Evolutionary conservation across 352 stramenopile genomes (phyloP), one percentile per base, ranked within the genome.

Genomic region (Phytopythium oedochilum): DNA sequence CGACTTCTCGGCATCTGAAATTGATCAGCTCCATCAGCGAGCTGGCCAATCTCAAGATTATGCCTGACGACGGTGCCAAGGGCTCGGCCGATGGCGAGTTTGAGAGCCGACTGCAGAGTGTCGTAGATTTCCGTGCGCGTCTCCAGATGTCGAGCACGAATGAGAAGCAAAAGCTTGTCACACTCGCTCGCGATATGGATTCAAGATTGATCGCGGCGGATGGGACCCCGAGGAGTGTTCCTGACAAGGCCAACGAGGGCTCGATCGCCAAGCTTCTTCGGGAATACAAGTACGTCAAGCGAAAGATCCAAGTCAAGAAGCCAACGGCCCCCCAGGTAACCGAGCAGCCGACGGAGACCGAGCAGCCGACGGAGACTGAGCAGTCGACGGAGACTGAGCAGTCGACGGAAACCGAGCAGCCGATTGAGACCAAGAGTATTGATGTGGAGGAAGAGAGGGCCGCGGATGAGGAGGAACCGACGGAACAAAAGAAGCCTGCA

Each of bases 1-100:
- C 82, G 17, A 92, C 77, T 0, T 85, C 82, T 53, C 77, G 82
- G 0, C 76, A 88, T 64, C 48, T 92, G 45, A 88, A 88, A 50
- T 29, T 92, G 44, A 79, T 86, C 42, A 83, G 71, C 57, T 77
- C 78, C 5, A 86, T 89, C 44, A 89, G 84, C 53, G 78, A 89
- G 28, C 71, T 92, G 10, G 82, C 82, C 5, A 78, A 89, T 38
- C 68, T 83, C 22, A 70, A 81, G 20, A 63, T 84, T 5, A 74
- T 73, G 56, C 53, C 48, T 11, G 59, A 70, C 26, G 53, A 46
- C 7, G 64, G 74, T 23, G 28, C 59, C 0, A 58, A 52, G 28
- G 52, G 52, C 45, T 38, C 63, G 15, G 45, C 55, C 6, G 59
- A 80, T 28, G 70, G 70, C 29, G 55, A 62, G 8, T 87, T 92